phyloP scores from a whole-genome alignment of 306 rosid species.

The Casuarina cunninghamiana region DNA sequence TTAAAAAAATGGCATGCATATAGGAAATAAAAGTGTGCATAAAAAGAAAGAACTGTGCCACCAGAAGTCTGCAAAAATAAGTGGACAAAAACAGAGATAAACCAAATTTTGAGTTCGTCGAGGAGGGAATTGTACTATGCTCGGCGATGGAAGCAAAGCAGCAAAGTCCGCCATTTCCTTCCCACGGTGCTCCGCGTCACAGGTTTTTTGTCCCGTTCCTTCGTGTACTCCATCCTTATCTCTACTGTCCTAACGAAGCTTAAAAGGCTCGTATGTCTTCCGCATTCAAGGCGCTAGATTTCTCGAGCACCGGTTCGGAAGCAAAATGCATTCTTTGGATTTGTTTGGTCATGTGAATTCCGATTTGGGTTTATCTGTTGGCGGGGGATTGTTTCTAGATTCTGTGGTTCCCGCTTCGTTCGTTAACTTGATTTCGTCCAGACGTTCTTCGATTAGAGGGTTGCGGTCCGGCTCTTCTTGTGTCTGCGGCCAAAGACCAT shows the following conservation, averaged over 20 bases:
- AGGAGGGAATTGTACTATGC: constrained; percentile 16
- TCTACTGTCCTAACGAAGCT: not conserved
- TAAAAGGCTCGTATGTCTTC: constrained; percentile 18
- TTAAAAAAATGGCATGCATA: no score
- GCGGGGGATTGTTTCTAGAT: constrained; percentile 78
- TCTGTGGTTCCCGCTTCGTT: constrained; percentile 53
- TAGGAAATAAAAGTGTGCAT: not conserved
- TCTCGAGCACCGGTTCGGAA: constrained; percentile 7
- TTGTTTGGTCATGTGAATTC: constrained; percentile 23
- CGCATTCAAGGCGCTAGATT: constrained; percentile 9
- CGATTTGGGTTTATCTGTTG: constrained; percentile 28
- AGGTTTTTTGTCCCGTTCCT: not conserved
- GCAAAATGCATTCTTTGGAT: constrained; percentile 37
- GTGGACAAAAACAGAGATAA: not conserved
- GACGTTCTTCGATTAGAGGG: constrained; percentile 20
- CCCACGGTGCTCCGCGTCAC: constrained; percentile 9
- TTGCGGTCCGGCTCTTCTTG: constrained; percentile 29
- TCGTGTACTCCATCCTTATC: constrained; percentile 19
- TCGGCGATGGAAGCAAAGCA: constrained; percentile 38
- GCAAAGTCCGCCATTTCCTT: constrained; percentile 28
- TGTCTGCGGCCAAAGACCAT: constrained; percentile 15
- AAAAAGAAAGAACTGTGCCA: not conserved
- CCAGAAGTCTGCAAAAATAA: not conserved
- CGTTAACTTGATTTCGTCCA: constrained; percentile 38
- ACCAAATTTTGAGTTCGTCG: not conserved